These are phyloP conservation scores for Wickerhamomyces strasburgensis DNA, from an alignment of 805 yeast species.

Conservation along the genomic window DNA sequence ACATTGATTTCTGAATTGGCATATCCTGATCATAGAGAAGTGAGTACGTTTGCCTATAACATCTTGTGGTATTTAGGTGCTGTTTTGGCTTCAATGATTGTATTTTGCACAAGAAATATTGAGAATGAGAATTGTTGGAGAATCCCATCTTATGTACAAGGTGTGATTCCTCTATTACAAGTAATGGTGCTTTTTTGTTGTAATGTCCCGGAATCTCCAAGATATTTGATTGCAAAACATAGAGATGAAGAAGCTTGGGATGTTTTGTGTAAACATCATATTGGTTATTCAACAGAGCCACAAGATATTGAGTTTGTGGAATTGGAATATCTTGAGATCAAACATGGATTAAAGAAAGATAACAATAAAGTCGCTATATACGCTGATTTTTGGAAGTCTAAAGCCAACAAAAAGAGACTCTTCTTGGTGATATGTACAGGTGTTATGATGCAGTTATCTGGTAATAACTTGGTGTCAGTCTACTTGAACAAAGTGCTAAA, in stretches of 20 bases:
- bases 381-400: not conserved
- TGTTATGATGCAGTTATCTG: slow-evolving; percentile 38
- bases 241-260: slow-evolving; percentile 45
- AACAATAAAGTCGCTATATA: no score
- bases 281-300: slow-evolving; percentile 13
- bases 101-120: slow-evolving; percentile 25
- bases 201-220: slow-evolving; percentile 64
- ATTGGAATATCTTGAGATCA: slow-evolving; percentile 36
- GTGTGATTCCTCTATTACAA: slow-evolving; percentile 45
- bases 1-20: slow-evolving; percentile 45
- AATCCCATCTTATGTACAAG: slow-evolving; percentile 49
- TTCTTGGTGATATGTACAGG: slow-evolving; percentile 28
- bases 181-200: slow-evolving; percentile 45
- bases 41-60: slow-evolving; percentile 40
- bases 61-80: slow-evolving; percentile 50
- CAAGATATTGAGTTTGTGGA: slow-evolving; percentile 25
- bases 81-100: slow-evolving; percentile 33
- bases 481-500: slow-evolving; percentile 42
- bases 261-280: slow-evolving; percentile 35
- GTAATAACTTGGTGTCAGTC: slow-evolving; percentile 45
- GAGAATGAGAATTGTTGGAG: slow-evolving; percentile 41
- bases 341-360: slow-evolving; percentile 24
- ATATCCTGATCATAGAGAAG: slow-evolving; percentile 41
- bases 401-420: slow-evolving; percentile 28
- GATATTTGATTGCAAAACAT: slow-evolving; percentile 58